Conservation (phyloP, 1,284 basidiomycete genomes). For the Cutaneotrichosporon sp. region DNA sequence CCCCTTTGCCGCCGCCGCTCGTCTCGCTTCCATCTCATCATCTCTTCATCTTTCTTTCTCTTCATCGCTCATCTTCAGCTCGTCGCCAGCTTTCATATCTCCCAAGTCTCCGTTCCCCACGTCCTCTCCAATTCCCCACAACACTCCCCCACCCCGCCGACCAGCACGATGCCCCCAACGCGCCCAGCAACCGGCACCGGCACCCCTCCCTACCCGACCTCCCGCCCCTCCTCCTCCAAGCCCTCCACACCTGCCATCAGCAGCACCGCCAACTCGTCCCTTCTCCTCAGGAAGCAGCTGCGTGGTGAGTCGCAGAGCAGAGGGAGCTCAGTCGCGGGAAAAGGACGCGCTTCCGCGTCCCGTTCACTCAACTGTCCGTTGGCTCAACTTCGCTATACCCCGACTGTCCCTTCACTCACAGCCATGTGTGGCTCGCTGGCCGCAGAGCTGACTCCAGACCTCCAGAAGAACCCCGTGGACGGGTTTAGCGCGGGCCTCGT, state of each 20-base stretch:
- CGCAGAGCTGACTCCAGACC: conserved; percentile 55
- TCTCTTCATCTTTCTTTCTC: not conserved
- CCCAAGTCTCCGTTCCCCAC: no score
- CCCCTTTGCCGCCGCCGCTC: no score
- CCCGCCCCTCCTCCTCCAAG: conserved; percentile 34
- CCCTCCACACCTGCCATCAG: conserved; percentile 30
- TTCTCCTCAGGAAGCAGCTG: conserved; percentile 74
- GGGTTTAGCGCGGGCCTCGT: conserved; percentile 93
- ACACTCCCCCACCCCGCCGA: not conserved
- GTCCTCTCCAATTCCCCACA: not conserved
- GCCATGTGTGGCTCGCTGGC: not conserved
- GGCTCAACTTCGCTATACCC: no score
- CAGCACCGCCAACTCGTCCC: conserved; percentile 40
- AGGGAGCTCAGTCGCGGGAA: no score
- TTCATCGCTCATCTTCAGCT: not conserved
- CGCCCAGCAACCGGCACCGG: conserved; percentile 20
- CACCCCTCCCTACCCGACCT: conserved; percentile 30
- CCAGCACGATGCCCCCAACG: conserved; percentile 33
- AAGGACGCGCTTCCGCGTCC: not conserved
- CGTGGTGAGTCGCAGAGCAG: conserved; percentile 37
- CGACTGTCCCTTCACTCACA: not conserved
- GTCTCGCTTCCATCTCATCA: not conserved
- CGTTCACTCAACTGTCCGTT: no score
- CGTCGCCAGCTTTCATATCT: no score
- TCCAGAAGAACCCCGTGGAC: conserved; percentile 82